Evolutionary conservation across 2,329 filamentous ascomycete species (phyloP).

Genomic region (Blastomyces parvus): DNA sequence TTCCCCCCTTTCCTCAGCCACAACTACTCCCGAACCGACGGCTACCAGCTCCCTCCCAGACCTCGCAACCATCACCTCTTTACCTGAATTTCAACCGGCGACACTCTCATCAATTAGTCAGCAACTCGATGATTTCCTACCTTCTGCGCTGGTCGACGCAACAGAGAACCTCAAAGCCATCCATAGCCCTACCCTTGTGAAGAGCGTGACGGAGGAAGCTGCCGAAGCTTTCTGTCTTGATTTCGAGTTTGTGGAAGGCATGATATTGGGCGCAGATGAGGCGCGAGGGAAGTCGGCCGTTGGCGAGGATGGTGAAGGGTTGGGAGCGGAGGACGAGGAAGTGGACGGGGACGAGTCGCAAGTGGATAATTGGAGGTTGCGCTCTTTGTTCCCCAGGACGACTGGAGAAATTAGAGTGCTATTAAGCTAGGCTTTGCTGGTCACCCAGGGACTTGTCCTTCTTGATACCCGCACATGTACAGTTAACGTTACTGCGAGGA

Average conservation of each 20-base stretch:
- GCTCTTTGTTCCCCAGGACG: constrained; percentile 54
- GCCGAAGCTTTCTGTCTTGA: constrained; percentile 75
- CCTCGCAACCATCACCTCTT: constrained; percentile 45
- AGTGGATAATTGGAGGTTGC: constrained; percentile 33
- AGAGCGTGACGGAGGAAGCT: constrained; percentile 70
- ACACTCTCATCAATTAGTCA: constrained; percentile 61
- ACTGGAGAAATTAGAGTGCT: constrained; percentile 55
- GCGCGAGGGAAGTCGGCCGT: constrained; percentile 29
- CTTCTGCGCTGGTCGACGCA: constrained; percentile 86
- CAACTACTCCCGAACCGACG: constrained; percentile 2
- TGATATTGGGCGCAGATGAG: constrained; percentile 52
- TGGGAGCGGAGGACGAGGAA: constrained; percentile 17
- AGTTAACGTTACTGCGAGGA: neutral
- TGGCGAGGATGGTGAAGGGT: constrained; percentile 15
- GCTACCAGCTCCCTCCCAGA: constrained; percentile 28
- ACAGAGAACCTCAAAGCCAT: constrained; percentile 68
- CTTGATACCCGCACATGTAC: neutral
- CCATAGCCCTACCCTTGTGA: constrained; percentile 60
- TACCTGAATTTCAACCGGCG: constrained; percentile 51
- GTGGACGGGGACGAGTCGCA: constrained; percentile 29
- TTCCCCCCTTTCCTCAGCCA: constrained; percentile 4
- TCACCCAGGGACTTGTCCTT: too few relatives aligned
- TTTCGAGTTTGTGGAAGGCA: constrained; percentile 62
- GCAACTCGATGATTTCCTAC: constrained; percentile 77
- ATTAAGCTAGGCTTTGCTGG: constrained; percentile 41